phyloP scores from a whole-genome alignment of 2,329 filamentous ascomycete species.

The Magnaporthales sp. region DNA sequence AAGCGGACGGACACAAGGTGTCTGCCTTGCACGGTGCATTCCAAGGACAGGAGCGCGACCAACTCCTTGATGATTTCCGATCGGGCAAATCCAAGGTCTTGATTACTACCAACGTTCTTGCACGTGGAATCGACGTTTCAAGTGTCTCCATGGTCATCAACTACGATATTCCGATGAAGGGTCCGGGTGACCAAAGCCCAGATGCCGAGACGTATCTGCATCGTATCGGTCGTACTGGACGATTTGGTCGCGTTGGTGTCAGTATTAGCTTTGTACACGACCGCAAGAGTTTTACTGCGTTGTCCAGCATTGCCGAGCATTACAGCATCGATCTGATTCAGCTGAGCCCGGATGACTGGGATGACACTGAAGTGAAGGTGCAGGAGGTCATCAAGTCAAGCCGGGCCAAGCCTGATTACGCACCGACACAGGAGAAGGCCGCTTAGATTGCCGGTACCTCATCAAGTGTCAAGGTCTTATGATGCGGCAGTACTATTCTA shows the following conservation, averaged over 20 bases:
- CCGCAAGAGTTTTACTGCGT: conserved; percentile 67
- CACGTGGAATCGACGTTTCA: conserved; percentile 87
- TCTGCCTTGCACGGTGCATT: conserved; percentile 83
- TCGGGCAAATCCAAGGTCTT: conserved; percentile 85
- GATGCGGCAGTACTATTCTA: background rate
- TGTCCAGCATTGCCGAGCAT: conserved; percentile 70
- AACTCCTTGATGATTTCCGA: conserved; percentile 79
- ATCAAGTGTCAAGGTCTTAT: background rate
- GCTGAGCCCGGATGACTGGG: conserved; percentile 83
- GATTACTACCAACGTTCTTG: conserved; percentile 94
- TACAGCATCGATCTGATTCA: conserved; percentile 76
- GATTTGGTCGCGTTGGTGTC: conserved; percentile 93
- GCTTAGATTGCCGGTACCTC: background rate
- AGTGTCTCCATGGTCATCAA: conserved; percentile 98
- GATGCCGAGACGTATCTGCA: conserved; percentile 96
- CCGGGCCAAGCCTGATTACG: conserved; percentile 41
- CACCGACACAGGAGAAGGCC: conserved; percentile 10
- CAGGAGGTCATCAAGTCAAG: conserved; percentile 72
- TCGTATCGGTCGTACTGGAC: conserved; percentile 92
- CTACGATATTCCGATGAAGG: conserved; percentile 78
- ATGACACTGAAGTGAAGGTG: conserved; percentile 74
- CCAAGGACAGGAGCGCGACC: conserved; percentile 75
- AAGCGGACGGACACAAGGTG: conserved; percentile 81
- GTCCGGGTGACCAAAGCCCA: conserved; percentile 67
- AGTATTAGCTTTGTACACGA: conserved; percentile 93